Evolutionary conservation across 73 alveolate species (phyloP).

Genomic region (Paramecium sexaurelia): DNA sequence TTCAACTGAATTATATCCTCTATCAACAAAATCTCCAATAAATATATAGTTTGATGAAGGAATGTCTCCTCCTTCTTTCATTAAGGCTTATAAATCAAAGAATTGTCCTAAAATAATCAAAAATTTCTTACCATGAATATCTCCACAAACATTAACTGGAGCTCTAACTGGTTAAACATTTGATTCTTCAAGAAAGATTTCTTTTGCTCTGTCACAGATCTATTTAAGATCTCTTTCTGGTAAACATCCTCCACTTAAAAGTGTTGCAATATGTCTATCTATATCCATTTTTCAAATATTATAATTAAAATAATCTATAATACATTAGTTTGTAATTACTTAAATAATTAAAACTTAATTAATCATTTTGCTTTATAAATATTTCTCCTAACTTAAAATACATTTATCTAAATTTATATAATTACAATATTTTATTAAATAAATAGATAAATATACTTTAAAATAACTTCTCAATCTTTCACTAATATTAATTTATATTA

Average conservation of each 20-base stretch:
- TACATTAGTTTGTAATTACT: background rate
- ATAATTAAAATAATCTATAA: background rate
- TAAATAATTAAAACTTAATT: background rate
- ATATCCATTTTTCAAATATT: conserved; percentile 31
- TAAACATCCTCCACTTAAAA: conserved; percentile 68
- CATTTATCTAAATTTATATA: background rate
- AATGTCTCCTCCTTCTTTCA: conserved; percentile 73
- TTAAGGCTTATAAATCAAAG: conserved; percentile 64
- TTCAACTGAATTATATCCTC: conserved; percentile 87
- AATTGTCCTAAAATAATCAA: conserved; percentile 61
- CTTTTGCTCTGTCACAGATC: conserved; percentile 82
- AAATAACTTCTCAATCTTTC: background rate
- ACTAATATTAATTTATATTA: background rate
- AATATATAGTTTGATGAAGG: conserved; percentile 87
- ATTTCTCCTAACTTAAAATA: background rate
- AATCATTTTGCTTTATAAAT: background rate
- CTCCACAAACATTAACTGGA: conserved; percentile 90
- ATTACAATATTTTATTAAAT: no score
- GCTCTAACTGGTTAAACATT: conserved; percentile 73
- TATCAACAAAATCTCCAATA: conserved; percentile 86
- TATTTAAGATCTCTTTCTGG: conserved; percentile 77
- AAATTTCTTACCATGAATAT: conserved; percentile 72
- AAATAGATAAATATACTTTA: no score
- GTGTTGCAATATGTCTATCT: conserved; percentile 38
- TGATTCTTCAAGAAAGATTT: conserved; percentile 75